Base-by-base conservation (phyloP, 306 rosid genomes). In the Castanea mollissima region DNA sequence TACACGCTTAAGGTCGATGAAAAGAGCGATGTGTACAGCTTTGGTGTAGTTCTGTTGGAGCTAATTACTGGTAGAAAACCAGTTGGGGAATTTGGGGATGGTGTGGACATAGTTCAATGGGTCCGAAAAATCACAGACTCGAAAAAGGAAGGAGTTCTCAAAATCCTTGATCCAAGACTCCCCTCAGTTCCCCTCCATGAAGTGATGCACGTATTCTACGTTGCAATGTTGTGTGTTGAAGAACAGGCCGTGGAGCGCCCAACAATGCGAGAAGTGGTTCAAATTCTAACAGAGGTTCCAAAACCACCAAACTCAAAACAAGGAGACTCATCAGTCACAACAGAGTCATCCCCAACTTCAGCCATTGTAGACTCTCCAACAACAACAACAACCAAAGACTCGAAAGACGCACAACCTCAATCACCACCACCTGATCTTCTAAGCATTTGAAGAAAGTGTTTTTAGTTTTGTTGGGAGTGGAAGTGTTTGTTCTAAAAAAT, bases 81-180 rank as follows among this genome's bases (percentile, higher is more conserved):
- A 0, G 99, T 95, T 3, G 99, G 99, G 18, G 99, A 95, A 81
- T 95, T 95, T 29, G 99, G 99, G 0, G 99, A 95, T 2, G 99
- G 99, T 0, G 98, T 95, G 14, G 99, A 95, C 86, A 95, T 95
- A 31, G 99, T 95, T 70, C 97, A 92, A 54, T 95, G 99, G 99
- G 97, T 92, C 0, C 79, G 94, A 49, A 95, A 91, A 88, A 90
- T 91, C 91, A 94, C 97, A 0, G 93, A 89, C 65, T 91, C 95
- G 11, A 94, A 84, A 85, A 92, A 90, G 76, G 99, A 94, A 90
- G 93, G 91, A 35, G 97, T 90, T 31, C 81, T 88, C 4, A 94
- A 92, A 78, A 90, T 94, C 73, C 91, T 92, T 14, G 99, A 94
- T 80, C 90, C 97, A 23, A 86, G 99, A 68, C 97, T 94, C 65